Percentiles rank a stretch among this genome's conserved stretches.
phyloP scores from a whole-genome alignment of 805 yeast species.

The Kazachstania taianensis region DNA sequence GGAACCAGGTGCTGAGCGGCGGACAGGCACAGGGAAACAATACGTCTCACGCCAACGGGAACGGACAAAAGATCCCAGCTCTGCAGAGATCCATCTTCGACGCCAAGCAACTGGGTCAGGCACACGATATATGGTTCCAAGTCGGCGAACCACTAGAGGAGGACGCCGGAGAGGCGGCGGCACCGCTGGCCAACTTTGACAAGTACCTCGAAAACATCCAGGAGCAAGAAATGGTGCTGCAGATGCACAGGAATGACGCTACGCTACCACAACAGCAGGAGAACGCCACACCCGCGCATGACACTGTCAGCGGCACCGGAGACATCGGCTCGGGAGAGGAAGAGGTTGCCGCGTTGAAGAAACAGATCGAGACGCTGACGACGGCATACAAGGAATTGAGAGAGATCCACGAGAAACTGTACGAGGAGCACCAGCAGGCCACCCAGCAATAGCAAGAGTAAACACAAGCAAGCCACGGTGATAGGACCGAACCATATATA shows the following conservation, averaged over 20 bases:
- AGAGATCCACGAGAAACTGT: conserved; percentile 49
- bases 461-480: no score
- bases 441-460: no score
- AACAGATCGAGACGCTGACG: conserved; percentile 40
- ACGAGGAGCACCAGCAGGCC: conserved; percentile 37
- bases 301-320: conserved; percentile 11
- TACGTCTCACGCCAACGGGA: neutral
- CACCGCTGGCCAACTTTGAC: conserved; percentile 32
- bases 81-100: conserved; percentile 52
- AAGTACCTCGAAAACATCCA: conserved; percentile 40
- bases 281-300: neutral
- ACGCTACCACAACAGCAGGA: conserved; percentile 9
- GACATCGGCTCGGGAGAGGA: conserved; percentile 2
- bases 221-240: conserved; percentile 43
- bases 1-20: neutral
- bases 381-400: conserved; percentile 51
- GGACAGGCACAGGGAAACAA: neutral
- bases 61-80: conserved; percentile 38
- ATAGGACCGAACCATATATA: no score
- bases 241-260: conserved; percentile 19
- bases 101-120: conserved; percentile 25
- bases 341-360: conserved; percentile 32
- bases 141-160: conserved; percentile 12
- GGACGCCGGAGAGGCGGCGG: conserved; percentile 10
- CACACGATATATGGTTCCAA: conserved; percentile 37